phyloP scores from a whole-genome alignment of 2,329 filamentous ascomycete genomes.

The Trichoderma sp. region DNA sequence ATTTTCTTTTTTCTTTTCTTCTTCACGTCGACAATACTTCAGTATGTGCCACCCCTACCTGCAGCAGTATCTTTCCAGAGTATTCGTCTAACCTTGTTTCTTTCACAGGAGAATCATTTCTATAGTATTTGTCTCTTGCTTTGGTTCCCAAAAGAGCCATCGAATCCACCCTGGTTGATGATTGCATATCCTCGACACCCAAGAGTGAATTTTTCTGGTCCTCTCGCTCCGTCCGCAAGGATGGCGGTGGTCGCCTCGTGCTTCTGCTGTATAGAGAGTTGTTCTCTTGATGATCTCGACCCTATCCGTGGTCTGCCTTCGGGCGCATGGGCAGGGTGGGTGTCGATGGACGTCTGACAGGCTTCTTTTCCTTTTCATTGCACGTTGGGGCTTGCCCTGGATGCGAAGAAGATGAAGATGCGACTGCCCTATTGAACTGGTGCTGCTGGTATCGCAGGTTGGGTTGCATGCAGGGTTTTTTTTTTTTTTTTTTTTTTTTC shows the following conservation, averaged over 20 bases:
- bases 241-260: constrained; percentile 50
- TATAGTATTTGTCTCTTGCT: constrained; percentile 95
- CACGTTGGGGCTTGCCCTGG: constrained; percentile 48
- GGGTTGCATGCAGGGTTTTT: background rate
- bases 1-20: constrained; percentile 54
- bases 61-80: constrained; percentile 20
- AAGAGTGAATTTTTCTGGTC: constrained; percentile 76
- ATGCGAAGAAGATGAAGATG: constrained; percentile 53
- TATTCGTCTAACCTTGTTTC: constrained; percentile 27
- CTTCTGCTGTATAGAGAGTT: constrained; percentile 74
- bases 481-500: background rate
- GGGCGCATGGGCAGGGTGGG: constrained; percentile 78
- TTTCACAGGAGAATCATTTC: constrained; percentile 80
- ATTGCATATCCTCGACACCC: constrained; percentile 81
- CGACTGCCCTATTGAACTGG: background rate
- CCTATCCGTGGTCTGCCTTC: constrained; percentile 71
- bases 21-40: constrained; percentile 65
- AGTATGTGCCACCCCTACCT: constrained; percentile 46
- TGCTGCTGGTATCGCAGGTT: background rate
- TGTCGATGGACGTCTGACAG: constrained; percentile 90
- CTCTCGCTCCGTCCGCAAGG: constrained; percentile 64
- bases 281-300: constrained; percentile 84
- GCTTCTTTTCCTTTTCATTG: constrained; percentile 58
- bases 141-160: constrained; percentile 90
- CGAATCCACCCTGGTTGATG: constrained; percentile 96